Evolutionary conservation across 441 rosid genomes (phyloP).

Genomic region (Gossypium trilobum): DNA sequence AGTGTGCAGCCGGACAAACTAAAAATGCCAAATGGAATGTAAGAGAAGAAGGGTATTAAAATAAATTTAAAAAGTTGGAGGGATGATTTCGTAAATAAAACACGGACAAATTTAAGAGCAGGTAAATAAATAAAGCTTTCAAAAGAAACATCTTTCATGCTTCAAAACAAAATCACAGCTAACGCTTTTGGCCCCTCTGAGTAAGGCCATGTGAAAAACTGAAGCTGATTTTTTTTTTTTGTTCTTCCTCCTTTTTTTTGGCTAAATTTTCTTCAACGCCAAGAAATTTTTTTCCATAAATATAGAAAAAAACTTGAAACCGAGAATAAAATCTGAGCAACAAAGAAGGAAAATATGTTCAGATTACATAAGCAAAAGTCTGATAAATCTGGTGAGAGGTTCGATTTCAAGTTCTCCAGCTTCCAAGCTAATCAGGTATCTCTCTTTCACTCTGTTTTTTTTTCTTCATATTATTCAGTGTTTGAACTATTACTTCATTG

Average conservation of each 20-base stretch:
- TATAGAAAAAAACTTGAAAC: neutral
- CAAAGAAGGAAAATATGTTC: conserved; percentile 24
- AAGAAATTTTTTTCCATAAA: neutral
- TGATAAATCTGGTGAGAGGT: conserved; percentile 27
- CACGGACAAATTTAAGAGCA: neutral
- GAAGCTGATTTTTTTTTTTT: neutral
- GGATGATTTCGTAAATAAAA: neutral
- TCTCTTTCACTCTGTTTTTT: neutral
- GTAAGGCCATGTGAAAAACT: conserved; percentile 12
- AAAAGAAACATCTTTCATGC: neutral
- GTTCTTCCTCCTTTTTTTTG: neutral
- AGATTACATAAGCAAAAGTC: conserved; percentile 31
- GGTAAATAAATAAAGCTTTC: neutral
- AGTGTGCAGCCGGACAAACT: neutral
- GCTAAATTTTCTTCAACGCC: neutral
- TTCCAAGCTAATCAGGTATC: conserved; percentile 36
- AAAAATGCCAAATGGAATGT: neutral
- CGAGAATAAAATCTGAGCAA: neutral
- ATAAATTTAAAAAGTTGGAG: neutral
- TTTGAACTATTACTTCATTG: neutral
- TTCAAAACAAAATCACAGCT: conserved; percentile 16
- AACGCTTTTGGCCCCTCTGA: neutral
- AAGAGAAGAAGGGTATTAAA: neutral
- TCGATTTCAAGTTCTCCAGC: conserved; percentile 38
- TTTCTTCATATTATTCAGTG: neutral